Conservation (phyloP, 2,329 filamentous ascomycete species). For the Epicoccum nigrum region DNA sequence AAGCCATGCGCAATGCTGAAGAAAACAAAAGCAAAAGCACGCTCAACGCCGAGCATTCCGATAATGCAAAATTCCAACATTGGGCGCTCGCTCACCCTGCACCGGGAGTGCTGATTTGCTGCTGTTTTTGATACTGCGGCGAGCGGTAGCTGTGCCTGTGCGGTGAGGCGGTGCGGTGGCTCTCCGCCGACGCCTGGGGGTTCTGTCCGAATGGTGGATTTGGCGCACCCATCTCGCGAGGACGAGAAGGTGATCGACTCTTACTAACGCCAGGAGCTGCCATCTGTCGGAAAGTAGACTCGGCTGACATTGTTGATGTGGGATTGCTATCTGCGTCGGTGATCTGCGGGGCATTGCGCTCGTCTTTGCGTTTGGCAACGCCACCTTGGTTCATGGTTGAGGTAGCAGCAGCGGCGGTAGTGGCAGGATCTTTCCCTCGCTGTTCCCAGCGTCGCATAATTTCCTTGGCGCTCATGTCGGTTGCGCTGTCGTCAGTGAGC, state of each 20-base stretch:
- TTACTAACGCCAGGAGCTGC: conserved; percentile 35
- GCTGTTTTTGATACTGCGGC: conserved; percentile 45
- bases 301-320: conserved; percentile 75
- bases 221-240: conserved; percentile 40
- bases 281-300: conserved; percentile 81
- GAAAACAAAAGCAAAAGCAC: conserved; percentile 7
- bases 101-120: conserved; percentile 46
- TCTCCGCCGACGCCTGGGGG: conserved; percentile 42
- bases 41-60: conserved; percentile 29
- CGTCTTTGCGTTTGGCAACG: conserved; percentile 61
- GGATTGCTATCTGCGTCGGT: conserved; percentile 88
- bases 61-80: conserved; percentile 19
- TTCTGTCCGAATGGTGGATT: conserved; percentile 43
- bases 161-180: conserved; percentile 45
- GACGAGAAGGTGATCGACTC: conserved; percentile 36
- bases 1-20: not conserved
- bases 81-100: conserved; percentile 34
- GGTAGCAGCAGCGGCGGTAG: conserved; percentile 59
- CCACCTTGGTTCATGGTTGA: conserved; percentile 44
- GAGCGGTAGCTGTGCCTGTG: conserved; percentile 49
- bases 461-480: conserved; percentile 94
- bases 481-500: conserved; percentile 79
- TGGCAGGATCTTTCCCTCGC: conserved; percentile 69
- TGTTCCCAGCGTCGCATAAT: conserved; percentile 94
- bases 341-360: conserved; percentile 60